These are phyloP conservation scores for Heritiera fomes DNA, from an alignment of 345 rosid species.

Conservation along the genomic window DNA sequence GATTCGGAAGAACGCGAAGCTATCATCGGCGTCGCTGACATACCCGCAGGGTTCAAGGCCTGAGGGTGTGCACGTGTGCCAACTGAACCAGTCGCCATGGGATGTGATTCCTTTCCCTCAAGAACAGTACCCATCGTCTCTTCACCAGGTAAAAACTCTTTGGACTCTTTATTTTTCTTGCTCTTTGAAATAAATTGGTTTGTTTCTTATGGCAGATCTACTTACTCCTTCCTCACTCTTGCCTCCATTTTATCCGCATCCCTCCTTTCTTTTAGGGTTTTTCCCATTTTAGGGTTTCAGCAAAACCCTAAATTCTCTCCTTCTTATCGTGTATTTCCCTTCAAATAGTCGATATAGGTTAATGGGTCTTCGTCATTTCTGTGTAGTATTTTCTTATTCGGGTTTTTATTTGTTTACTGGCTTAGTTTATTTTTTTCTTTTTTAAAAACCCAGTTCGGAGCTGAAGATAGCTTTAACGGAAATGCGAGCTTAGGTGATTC, in stretches of 20 bases:
- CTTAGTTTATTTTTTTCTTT: conserved; percentile 14
- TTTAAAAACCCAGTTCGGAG: conserved; percentile 41
- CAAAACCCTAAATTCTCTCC: conserved; percentile 60
- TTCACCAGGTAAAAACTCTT: conserved; percentile 34
- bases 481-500: conserved; percentile 72
- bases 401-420: conserved; percentile 21
- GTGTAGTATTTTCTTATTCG: conserved; percentile 23
- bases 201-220: no score
- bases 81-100: conserved; percentile 95
- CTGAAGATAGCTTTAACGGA: conserved; percentile 55
- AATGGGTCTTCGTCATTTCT: conserved; percentile 48
- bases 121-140: neutral
- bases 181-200: no score
- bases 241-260: no score
- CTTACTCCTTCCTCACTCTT: no score
- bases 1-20: conserved; percentile 87
- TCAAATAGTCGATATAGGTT: conserved; percentile 53
- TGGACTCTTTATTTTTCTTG: conserved; percentile 9
- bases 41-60: conserved; percentile 43
- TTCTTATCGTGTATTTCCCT: conserved; percentile 32
- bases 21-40: conserved; percentile 37
- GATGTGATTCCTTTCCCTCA: conserved; percentile 63
- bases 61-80: conserved; percentile 59
- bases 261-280: no score
- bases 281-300: conserved; percentile 37